Base-by-base conservation (phyloP, 805 yeast species). In the Blastobotrys peoriensis region DNA sequence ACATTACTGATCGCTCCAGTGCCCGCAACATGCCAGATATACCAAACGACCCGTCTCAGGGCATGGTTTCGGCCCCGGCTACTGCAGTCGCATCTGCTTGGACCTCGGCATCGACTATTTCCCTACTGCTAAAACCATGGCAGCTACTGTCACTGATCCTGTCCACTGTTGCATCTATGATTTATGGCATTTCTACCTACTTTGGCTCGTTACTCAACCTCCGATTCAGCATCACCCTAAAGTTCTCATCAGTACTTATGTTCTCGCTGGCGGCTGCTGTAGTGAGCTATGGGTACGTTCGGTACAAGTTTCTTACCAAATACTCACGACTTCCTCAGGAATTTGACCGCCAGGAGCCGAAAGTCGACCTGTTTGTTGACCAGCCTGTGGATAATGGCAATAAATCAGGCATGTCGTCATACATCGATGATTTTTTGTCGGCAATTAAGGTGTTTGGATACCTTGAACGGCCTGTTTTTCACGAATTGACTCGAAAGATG, bases 371-470 rank as follows among this genome's bases (percentile, higher is more conserved):
- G 52, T 65, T 76, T 62, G 51, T 73, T 43, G 68, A 71, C 52
- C 37, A 57, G 40, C 53, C 49, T 17, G 50, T 46, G 13, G 62
- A 61, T 18, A 65, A 60, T 36, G 67, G 65, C 36, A 56, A 63
- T 21, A 69, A 76, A 38, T 62, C 74, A 5, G 67, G 74, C 4
- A 64, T 76, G 37, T 66, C 83, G 1, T 81, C 85, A 38, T 89
- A 87, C 58, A 67, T 91, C 42, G 96, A 91, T 61, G 95, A 89
- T 45, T 91, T 91, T 56, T 66, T 91, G 38, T 76, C 86, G 41
- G 98, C 96, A 2, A 86, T 93, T 51, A 88, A 87, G 63, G 83
- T 93, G 4, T 93, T 91, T 67, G 98, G 98, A 2, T 91, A 91
- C 62, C 70, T 91, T 40, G 98, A 91, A 53, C 75, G 82, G 49